Percentiles rank a stretch among this genome's conserved stretches.
Evolutionary conservation across 306 rosid genomes (phyloP).

Genomic region (Cucurbita maxima): DNA sequence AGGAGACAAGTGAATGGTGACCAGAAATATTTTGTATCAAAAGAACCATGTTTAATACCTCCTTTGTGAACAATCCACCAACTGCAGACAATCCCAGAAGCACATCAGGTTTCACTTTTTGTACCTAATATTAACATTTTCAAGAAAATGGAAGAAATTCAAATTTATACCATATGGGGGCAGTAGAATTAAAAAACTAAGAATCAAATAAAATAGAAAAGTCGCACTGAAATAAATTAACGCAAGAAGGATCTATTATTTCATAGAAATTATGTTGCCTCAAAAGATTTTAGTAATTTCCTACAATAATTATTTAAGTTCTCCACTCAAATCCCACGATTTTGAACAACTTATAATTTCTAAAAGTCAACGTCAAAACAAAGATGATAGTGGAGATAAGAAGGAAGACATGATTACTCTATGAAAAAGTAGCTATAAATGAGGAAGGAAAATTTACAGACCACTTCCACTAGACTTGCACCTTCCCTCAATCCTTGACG

Average conservation of each 20-base stretch:
- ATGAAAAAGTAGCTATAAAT: background rate
- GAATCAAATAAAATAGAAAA: background rate
- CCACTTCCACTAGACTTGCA: constrained; percentile 95
- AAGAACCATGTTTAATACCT: constrained; percentile 34
- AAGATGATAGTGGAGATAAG: background rate
- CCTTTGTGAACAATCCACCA: constrained; percentile 90
- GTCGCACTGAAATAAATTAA: background rate
- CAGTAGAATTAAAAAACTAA: background rate
- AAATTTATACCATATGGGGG: background rate
- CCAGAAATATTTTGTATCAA: background rate
- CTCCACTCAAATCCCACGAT: background rate
- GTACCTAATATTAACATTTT: constrained; percentile 37
- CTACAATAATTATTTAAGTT: background rate
- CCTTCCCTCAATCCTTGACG: constrained; percentile 95
- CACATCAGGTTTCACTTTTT: constrained; percentile 93
- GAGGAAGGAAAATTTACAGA: constrained; percentile 24
- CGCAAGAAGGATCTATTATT: background rate
- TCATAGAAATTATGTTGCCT: background rate
- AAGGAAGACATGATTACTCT: background rate
- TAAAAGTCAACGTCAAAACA: background rate
- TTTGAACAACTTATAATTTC: background rate
- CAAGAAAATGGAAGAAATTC: constrained; percentile 14
- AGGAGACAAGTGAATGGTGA: background rate
- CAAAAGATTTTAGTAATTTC: background rate
- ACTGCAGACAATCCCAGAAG: constrained; percentile 98